A percentile compares a stretch with the other conserved stretches of the same genome.
Conservation (phyloP, 2,329 filamentous ascomycete genomes). For the Epicoccum nigrum region DNA sequence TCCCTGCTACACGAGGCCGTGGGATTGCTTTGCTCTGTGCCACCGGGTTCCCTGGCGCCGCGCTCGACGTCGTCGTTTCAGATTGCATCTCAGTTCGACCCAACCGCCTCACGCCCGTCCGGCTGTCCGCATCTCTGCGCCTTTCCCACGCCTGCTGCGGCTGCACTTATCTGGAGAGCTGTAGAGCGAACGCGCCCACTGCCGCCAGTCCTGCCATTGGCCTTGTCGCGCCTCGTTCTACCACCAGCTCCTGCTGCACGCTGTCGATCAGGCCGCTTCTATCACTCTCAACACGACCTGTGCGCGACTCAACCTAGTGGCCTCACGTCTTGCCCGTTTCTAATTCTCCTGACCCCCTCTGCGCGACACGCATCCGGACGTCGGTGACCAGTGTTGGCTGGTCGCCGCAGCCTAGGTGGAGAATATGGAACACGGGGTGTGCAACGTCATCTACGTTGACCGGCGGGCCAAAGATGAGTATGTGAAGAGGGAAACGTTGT, state of each 20-base stretch:
- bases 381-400: constrained; percentile 38
- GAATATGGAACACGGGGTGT: constrained; percentile 53
- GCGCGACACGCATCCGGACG: constrained; percentile 37
- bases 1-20: constrained; percentile 15
- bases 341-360: constrained; percentile 29
- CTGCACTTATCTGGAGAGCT: constrained; percentile 16
- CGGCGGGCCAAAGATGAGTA: constrained; percentile 50
- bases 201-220: constrained; percentile 21
- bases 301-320: neutral
- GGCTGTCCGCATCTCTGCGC: constrained; percentile 13
- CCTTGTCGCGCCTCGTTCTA: constrained; percentile 1
- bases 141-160: constrained; percentile 26
- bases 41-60: constrained; percentile 19
- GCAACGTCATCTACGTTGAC: constrained; percentile 54
- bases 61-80: constrained; percentile 42
- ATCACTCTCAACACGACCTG: too few species aligned
- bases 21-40: constrained; percentile 6
- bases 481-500: constrained; percentile 46
- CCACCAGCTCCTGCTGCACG: constrained; percentile 16
- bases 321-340: constrained; percentile 16
- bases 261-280: neutral
- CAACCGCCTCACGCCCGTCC: constrained; percentile 27
- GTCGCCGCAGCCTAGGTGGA: constrained; percentile 40
- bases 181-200: constrained; percentile 15
- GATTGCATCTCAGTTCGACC: constrained; percentile 35